Percentiles rank a stretch among this genome's conserved stretches.
Conservation (phyloP, 1,284 basidiomycete genomes). For the Melanopsichium pennsylvanicum region DNA sequence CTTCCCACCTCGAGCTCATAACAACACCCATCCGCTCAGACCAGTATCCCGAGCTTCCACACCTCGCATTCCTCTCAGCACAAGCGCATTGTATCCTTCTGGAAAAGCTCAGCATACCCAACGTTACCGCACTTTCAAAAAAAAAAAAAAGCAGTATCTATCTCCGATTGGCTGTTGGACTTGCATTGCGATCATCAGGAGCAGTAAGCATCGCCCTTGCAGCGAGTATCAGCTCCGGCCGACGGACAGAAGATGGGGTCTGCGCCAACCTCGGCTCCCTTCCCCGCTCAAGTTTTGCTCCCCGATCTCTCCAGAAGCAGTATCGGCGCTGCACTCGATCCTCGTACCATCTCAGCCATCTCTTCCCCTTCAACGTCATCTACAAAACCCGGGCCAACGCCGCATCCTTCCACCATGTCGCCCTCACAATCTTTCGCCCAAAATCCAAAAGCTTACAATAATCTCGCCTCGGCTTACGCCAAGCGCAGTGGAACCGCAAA, state of each 20-base stretch:
- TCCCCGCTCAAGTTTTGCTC: slow-evolving; percentile 16
- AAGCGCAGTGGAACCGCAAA: slow-evolving; percentile 32
- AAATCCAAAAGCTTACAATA: slow-evolving; percentile 30
- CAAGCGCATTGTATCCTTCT: too few relatives aligned
- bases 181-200: too few relatives aligned
- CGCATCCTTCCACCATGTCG: slow-evolving; percentile 20
- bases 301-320: slow-evolving; percentile 11
- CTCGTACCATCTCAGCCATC: slow-evolving; percentile 23
- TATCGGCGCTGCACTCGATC: slow-evolving; percentile 22
- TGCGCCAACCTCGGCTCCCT: slow-evolving; percentile 25
- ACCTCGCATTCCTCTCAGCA: too few relatives aligned
- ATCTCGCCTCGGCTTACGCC: slow-evolving; percentile 28
- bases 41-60: too few relatives aligned
- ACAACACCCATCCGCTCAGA: too few relatives aligned
- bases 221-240: too few relatives aligned
- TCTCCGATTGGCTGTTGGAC: too few relatives aligned
- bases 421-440: slow-evolving; percentile 12
- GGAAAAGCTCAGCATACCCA: too few relatives aligned
- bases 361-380: slow-evolving; percentile 5
- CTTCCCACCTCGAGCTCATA: too few relatives aligned
- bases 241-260: slow-evolving; percentile 41
- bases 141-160: too few relatives aligned
- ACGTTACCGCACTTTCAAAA: too few relatives aligned
- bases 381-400: slow-evolving; percentile 4
- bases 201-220: too few relatives aligned